Percentiles rank a stretch among this genome's conserved stretches.
phyloP scores from a whole-genome alignment of 495 filamentous ascomycete genomes.

The Talaromyces liani region DNA sequence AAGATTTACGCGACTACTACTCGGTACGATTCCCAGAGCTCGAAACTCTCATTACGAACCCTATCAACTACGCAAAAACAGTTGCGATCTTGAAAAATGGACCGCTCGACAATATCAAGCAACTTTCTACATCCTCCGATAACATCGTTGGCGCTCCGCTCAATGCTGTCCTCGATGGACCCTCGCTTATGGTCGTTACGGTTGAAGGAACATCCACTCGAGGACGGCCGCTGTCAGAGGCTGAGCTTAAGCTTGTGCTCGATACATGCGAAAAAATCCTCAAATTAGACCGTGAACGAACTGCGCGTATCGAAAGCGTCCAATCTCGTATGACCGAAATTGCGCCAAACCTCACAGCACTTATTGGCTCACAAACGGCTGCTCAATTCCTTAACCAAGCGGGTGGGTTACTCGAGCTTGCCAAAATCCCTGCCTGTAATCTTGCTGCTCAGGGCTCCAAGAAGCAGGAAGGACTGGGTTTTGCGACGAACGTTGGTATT shows the following conservation, averaged over 20 bases:
- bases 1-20: slow-evolving; percentile 92
- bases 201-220: slow-evolving; percentile 86
- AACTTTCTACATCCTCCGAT: slow-evolving; percentile 56
- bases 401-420: slow-evolving; percentile 80
- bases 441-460: slow-evolving; percentile 83
- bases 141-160: slow-evolving; percentile 71
- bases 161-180: slow-evolving; percentile 74
- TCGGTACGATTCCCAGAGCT: slow-evolving; percentile 90
- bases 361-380: slow-evolving; percentile 91
- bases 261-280: slow-evolving; percentile 83
- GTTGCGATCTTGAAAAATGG: slow-evolving; percentile 91
- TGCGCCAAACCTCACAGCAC: slow-evolving; percentile 86
- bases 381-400: slow-evolving; percentile 92
- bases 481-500: slow-evolving; percentile 91
- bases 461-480: slow-evolving; percentile 71
- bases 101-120: slow-evolving; percentile 82
- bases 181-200: slow-evolving; percentile 91
- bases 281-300: slow-evolving; percentile 79
- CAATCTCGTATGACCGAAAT: slow-evolving; percentile 95
- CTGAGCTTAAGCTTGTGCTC: slow-evolving; percentile 66
- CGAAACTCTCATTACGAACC: slow-evolving; percentile 87
- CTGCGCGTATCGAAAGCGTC: slow-evolving; percentile 86
- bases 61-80: slow-evolving; percentile 91
- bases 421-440: slow-evolving; percentile 90
- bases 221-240: slow-evolving; percentile 65